Conservation (phyloP, 257 asterid species). For the Cordia subcordata region DNA sequence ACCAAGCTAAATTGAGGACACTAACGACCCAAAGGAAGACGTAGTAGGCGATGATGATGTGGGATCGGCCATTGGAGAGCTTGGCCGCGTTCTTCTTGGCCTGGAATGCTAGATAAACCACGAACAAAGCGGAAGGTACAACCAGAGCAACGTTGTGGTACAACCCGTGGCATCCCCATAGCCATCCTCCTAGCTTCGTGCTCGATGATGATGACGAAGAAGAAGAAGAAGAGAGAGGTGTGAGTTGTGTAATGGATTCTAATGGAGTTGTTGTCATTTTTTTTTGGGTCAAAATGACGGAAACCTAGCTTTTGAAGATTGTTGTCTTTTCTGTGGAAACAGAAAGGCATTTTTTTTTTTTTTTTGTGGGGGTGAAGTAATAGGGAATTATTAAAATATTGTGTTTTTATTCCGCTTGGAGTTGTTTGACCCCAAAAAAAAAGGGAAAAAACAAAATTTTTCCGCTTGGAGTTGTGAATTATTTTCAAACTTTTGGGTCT, state of each 20-base stretch:
- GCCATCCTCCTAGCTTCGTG: constrained; percentile 15
- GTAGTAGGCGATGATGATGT: constrained; percentile 27
- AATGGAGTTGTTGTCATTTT: constrained; percentile 18
- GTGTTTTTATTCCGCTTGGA: too few relatives aligned
- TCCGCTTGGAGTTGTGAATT: too few relatives aligned
- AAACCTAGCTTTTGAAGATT: too few relatives aligned
- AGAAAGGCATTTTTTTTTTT: too few relatives aligned
- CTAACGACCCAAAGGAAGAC: constrained; percentile 39
- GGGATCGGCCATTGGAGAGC: constrained; percentile 37
- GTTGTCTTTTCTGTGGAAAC: too few relatives aligned
- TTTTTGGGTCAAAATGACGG: background rate
- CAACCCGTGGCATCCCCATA: constrained; percentile 30
- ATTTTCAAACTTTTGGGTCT: too few relatives aligned
- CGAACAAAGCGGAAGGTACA: constrained; percentile 24
- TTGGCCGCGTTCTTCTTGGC: constrained; percentile 30
- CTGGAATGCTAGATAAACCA: constrained; percentile 32
- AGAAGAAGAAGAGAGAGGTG: background rate
- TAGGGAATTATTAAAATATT: too few relatives aligned
- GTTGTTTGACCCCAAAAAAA: too few relatives aligned
- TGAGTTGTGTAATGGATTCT: constrained; percentile 11
- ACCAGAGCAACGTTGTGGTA: constrained; percentile 30
- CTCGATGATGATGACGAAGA: constrained; percentile 4
- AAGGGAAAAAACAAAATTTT: too few relatives aligned
- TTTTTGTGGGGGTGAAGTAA: too few relatives aligned
- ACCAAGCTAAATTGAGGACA: constrained; percentile 39